Conservation (phyloP, 441 rosid genomes). For the Arabidopsis lyrata region DNA sequence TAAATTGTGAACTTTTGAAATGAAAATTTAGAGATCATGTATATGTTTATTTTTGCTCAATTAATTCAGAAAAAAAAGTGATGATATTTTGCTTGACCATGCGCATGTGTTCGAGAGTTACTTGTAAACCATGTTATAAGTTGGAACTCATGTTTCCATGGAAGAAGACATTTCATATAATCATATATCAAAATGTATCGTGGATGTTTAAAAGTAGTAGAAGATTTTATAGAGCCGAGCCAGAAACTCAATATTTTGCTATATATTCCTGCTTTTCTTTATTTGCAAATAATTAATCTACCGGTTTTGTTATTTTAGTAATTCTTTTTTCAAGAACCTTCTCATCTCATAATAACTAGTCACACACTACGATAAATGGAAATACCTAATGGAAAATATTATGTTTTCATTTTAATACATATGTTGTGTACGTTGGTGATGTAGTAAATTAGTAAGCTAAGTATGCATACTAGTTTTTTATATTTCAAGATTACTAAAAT, state of each 20-base stretch:
- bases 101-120: background rate
- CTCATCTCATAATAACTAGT: background rate
- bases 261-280: background rate
- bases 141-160: background rate
- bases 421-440: constrained; percentile 16
- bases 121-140: background rate
- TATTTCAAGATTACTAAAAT: background rate
- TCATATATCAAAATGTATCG: background rate
- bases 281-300: background rate
- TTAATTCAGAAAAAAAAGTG: background rate
- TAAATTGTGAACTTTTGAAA: constrained; percentile 8
- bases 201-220: background rate
- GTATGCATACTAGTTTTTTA: background rate
- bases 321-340: background rate
- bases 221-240: background rate
- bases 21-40: background rate
- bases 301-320: background rate
- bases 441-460: background rate
- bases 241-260: background rate
- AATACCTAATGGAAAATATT: background rate
- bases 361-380: background rate
- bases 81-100: background rate
- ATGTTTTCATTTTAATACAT: background rate
- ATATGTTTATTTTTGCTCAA: background rate
- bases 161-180: background rate